These are phyloP conservation scores for Agaricus blazei DNA, from an alignment of 768 basidiomycete species.

Conservation along the genomic window DNA sequence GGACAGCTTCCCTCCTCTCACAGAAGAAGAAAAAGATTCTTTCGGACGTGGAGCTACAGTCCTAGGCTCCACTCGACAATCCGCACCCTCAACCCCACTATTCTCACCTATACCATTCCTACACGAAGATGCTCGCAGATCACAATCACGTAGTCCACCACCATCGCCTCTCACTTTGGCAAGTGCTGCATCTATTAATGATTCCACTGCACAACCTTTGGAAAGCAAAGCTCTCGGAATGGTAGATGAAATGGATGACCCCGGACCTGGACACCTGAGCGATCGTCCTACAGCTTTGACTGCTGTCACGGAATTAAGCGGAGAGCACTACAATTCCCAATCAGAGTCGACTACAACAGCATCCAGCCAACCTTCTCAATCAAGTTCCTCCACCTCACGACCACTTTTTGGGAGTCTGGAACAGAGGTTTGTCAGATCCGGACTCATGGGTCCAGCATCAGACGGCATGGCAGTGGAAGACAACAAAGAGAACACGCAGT, in stretches of 20 bases:
- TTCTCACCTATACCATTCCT: conserved; percentile 88
- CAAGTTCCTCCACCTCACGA: conserved; percentile 19
- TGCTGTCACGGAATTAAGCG: conserved; percentile 45
- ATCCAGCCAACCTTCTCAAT: not conserved
- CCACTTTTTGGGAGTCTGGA: conserved; percentile 56
- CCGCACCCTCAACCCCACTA: conserved; percentile 70
- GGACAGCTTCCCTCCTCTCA: conserved; percentile 60
- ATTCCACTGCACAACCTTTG: conserved; percentile 26
- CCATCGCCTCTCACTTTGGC: conserved; percentile 63
- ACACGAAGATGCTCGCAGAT: conserved; percentile 76
- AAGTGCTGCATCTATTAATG: conserved; percentile 20
- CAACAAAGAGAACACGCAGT: conserved; percentile 43
- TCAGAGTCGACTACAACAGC: not conserved
- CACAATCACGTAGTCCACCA: conserved; percentile 74
- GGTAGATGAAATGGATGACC: conserved; percentile 85
- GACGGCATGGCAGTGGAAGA: conserved; percentile 49
- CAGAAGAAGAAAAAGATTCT: conserved; percentile 30
- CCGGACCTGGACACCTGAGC: conserved; percentile 78
- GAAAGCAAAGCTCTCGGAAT: conserved; percentile 60
- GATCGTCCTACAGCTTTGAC: conserved; percentile 70
- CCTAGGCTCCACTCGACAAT: conserved; percentile 41
- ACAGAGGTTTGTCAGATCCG: conserved; percentile 57
- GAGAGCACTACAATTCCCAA: not conserved
- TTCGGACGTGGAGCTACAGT: conserved; percentile 36
- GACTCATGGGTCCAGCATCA: conserved; percentile 27